Evolutionary conservation across 2,329 filamentous ascomycete species (phyloP).

Genomic region (Pseudocercospora musae): DNA sequence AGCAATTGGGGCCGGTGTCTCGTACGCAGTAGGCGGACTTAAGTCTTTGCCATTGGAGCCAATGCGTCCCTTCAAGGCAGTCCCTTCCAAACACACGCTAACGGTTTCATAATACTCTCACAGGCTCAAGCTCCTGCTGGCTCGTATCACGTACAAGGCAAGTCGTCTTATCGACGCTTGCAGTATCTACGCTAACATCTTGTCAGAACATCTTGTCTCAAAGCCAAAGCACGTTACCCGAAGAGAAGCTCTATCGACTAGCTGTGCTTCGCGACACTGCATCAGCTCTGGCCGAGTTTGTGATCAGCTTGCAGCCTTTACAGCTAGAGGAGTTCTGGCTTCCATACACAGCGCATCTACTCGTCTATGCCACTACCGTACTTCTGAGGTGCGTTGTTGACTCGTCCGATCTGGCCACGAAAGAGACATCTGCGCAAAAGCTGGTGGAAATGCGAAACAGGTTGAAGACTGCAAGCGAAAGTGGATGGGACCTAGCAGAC

Average conservation of each 20-base stretch:
- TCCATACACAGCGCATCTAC: conserved; percentile 50
- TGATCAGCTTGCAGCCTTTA: conserved; percentile 44
- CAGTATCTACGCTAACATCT: background rate
- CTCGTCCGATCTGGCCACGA: conserved; percentile 46
- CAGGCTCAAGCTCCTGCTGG: conserved; percentile 37
- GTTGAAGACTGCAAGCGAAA: conserved; percentile 5
- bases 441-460: conserved; percentile 8
- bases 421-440: conserved; percentile 45
- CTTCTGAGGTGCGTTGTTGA: conserved; percentile 52
- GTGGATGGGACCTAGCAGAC: conserved; percentile 52
- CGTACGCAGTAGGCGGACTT: too few relatives aligned
- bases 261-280: conserved; percentile 50
- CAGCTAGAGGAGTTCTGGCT: conserved; percentile 56
- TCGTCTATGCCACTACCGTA: conserved; percentile 54
- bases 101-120: too few relatives aligned
- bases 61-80: too few relatives aligned
- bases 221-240: conserved; percentile 26
- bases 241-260: conserved; percentile 31
- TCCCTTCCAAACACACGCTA: too few relatives aligned
- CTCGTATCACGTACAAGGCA: conserved; percentile 32
- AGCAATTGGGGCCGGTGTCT: too few relatives aligned
- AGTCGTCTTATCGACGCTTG: background rate
- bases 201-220: conserved; percentile 18
- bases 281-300: conserved; percentile 50
- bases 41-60: too few relatives aligned